Evolutionary conservation across 306 rosid genomes (phyloP).

Genomic region (Styphnolobium japonicum): DNA sequence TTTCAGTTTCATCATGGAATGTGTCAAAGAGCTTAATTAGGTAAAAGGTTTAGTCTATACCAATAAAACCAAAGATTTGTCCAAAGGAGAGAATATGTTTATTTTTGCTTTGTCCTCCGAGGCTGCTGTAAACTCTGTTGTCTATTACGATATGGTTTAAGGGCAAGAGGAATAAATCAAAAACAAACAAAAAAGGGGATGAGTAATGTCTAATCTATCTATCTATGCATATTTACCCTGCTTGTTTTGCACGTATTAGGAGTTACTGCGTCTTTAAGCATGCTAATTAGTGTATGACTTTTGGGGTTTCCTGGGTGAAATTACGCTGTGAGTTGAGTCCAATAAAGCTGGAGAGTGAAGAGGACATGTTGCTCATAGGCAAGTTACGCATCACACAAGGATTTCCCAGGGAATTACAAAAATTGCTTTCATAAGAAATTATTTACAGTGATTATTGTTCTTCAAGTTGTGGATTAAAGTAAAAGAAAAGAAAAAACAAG

Average conservation of each 20-base stretch:
- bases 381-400: conserved; percentile 33
- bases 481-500: not conserved
- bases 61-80: not conserved
- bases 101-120: not conserved
- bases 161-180: not conserved
- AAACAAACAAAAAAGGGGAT: conserved; percentile 21
- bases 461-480: not conserved
- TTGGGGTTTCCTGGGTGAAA: conserved; percentile 14
- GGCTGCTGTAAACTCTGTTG: conserved; percentile 3
- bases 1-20: not conserved
- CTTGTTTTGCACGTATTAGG: conserved; percentile 2
- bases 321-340: conserved; percentile 25
- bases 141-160: not conserved
- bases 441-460: not conserved
- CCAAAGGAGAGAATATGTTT: not conserved
- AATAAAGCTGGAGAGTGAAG: conserved; percentile 45
- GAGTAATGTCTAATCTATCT: conserved; percentile 12
- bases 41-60: not conserved
- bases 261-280: conserved; percentile 31
- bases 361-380: not conserved
- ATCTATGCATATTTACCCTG: not conserved
- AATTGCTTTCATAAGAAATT: not conserved
- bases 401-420: not conserved
- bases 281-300: conserved; percentile 16
- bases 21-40: not conserved